Base-by-base conservation (phyloP, 768 basidiomycete genomes). In the Mrakia blollopis region DNA sequence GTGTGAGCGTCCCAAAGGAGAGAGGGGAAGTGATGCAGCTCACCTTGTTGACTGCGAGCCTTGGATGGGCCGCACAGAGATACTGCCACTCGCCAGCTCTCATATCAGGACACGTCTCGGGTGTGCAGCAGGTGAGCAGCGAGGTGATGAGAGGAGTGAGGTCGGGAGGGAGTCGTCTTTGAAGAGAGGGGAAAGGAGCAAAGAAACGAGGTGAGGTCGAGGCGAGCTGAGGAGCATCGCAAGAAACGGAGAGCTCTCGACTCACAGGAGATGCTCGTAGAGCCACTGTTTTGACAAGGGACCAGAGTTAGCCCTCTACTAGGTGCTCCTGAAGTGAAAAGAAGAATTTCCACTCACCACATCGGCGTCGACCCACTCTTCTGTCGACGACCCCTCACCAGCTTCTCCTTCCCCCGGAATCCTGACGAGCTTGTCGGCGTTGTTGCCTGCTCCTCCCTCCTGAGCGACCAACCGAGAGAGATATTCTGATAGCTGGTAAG, bases 81-180 rank as follows among this genome's bases (percentile, higher is more conserved):
- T 97, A 98, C 39, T 93, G 87, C 96, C 96, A 98, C 86, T 98
- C 93, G 74, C 92, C 93, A n/a, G 95, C 94, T 83, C 95, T 95
- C 96, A 99, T 99, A 84, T 96, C 91, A 1, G 94, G 93, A 86
- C 96, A 99, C 14, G 91, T 88, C 50, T 87, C 84, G 54, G 92
- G 89, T 18, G 90, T 92, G 82, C 95, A 98, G 65, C 79, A 74
- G 5, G 73, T 67, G 9, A 84, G 71, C 16, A 84, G 80, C 11
- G 81, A 79, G 23, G 79, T 81, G 44, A 83, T 41, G 13, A 84
- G 81, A 0, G 83, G 80, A 2, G 83, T 83, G 11, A 84, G 80
- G 63, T 84, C 84, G 28, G 81, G 81, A 1, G 84, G 84, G 62
- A 84, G 78, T 6, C 84, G 83, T 74, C 84, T 84, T 72, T 3